These are phyloP conservation scores for Colletotrichum noveboracense DNA, from an alignment of 2,329 filamentous ascomycete genomes.

Conservation along the genomic window DNA sequence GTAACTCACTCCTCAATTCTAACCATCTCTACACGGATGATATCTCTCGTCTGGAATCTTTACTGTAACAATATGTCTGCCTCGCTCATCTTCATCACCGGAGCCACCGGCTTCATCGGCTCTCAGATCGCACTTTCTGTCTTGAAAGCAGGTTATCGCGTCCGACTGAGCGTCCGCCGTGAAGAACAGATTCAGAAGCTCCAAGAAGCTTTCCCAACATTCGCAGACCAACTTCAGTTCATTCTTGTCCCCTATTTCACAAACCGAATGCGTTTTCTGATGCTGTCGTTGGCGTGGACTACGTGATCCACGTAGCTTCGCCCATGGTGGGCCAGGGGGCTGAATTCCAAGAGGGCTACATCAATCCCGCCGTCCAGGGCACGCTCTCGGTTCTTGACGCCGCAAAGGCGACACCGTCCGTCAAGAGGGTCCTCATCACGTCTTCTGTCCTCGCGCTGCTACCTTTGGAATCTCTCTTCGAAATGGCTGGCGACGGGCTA, in stretches of 20 bases:
- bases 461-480: background rate
- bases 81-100: slow-evolving; percentile 5
- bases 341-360: background rate
- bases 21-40: background rate
- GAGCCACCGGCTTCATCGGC: slow-evolving; percentile 12
- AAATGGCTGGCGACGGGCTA: background rate
- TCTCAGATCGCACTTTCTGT: background rate
- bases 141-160: background rate
- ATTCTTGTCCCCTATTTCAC: background rate
- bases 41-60: background rate
- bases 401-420: background rate
- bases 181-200: background rate
- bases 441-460: background rate
- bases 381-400: background rate
- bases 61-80: background rate
- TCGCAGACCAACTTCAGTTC: background rate
- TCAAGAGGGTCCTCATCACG: background rate
- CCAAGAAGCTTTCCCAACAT: background rate
- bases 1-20: background rate
- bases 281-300: background rate
- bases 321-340: background rate
- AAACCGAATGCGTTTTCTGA: background rate
- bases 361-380: background rate
- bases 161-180: background rate
- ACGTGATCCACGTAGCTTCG: slow-evolving; percentile 1